These are phyloP conservation scores for Talaromyces sp. DNA, from an alignment of 2,329 filamentous ascomycete species.

Conservation along the genomic window DNA sequence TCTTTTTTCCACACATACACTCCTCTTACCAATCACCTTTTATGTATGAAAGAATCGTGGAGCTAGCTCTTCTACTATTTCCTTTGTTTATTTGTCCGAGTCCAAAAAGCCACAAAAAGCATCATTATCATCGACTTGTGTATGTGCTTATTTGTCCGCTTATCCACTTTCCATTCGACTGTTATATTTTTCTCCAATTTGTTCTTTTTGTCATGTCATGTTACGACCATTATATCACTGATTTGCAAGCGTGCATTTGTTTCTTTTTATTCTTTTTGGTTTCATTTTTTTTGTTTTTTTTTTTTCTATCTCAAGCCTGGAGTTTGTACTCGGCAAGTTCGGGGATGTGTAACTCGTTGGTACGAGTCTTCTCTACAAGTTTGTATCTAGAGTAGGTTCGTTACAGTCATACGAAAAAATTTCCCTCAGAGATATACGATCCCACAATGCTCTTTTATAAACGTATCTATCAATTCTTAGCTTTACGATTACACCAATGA, in stretches of 20 bases:
- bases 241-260: slow-evolving; percentile 1
- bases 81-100: background rate
- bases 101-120: background rate
- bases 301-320: background rate
- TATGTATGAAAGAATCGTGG: background rate
- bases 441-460: background rate
- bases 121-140: background rate
- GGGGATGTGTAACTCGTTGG: background rate
- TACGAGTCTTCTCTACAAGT: background rate
- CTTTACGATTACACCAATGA: slow-evolving; percentile 2
- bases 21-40: background rate
- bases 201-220: background rate
- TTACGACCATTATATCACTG: background rate
- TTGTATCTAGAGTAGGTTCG: background rate
- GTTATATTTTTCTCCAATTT: background rate
- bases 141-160: background rate
- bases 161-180: background rate
- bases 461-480: background rate
- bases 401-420: background rate
- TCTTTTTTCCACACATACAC: background rate
- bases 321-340: background rate
- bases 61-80: background rate
- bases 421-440: background rate
- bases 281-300: background rate
- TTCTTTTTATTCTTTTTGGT: background rate